Evolutionary conservation across 2,329 filamentous ascomycete genomes (phyloP).

Genomic region (Sclerotinia subarctica): DNA sequence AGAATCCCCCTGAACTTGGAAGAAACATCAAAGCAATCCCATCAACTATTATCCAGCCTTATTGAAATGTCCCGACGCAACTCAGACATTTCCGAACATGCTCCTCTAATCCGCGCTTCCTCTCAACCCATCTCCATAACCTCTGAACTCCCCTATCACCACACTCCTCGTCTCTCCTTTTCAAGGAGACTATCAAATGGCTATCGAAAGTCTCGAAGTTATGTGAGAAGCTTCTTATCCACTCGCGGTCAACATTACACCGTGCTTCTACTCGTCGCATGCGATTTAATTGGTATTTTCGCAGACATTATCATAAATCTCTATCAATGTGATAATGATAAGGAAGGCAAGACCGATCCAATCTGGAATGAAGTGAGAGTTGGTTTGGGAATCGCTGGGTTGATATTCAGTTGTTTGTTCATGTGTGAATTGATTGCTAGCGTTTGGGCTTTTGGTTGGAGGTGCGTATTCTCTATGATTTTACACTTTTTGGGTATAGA

Average conservation of each 20-base stretch:
- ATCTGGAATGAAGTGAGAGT: constrained; percentile 41
- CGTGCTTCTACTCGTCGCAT: constrained; percentile 47
- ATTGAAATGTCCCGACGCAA: constrained; percentile 16
- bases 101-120: constrained; percentile 13
- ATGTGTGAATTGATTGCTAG: constrained; percentile 58
- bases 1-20: not conserved
- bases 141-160: constrained; percentile 19
- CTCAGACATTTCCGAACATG: constrained; percentile 6
- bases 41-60: not conserved
- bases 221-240: constrained; percentile 36
- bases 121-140: constrained; percentile 17
- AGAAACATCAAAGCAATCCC: not conserved
- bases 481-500: not conserved
- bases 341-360: constrained; percentile 24
- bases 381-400: constrained; percentile 49
- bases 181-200: not conserved
- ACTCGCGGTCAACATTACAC: constrained; percentile 49
- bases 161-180: constrained; percentile 7
- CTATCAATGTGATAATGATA: constrained; percentile 45
- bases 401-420: constrained; percentile 63
- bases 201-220: constrained; percentile 15
- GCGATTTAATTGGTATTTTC: constrained; percentile 52
- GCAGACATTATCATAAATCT: constrained; percentile 50
- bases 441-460: constrained; percentile 58
- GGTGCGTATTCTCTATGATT: constrained; percentile 40